phyloP scores from a whole-genome alignment of 2,329 filamentous ascomycete species.

The Arthrinium phaeospermum region DNA sequence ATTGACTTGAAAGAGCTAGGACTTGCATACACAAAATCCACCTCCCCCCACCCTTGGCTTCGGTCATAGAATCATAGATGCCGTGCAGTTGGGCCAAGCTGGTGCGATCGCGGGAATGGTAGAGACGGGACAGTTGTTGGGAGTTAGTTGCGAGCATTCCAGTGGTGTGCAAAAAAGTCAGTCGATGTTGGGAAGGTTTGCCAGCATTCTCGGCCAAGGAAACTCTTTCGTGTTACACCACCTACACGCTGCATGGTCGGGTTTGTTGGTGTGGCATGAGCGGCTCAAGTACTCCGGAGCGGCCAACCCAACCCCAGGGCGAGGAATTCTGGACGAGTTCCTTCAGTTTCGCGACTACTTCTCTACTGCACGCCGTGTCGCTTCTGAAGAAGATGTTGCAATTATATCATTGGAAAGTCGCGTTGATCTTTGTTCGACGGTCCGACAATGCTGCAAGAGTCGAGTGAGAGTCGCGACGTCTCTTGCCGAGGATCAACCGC shows the following conservation, averaged over 20 bases:
- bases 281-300: background rate
- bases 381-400: background rate
- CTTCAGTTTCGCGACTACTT: background rate
- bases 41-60: background rate
- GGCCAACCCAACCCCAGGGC: background rate
- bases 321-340: background rate
- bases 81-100: background rate
- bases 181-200: conserved; percentile 10
- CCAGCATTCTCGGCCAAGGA: conserved; percentile 2
- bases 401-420: background rate
- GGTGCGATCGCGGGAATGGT: background rate
- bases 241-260: background rate
- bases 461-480: background rate
- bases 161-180: background rate
- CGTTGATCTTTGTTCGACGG: background rate
- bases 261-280: background rate
- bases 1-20: background rate
- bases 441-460: background rate
- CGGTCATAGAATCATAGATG: background rate
- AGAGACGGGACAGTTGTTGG: background rate
- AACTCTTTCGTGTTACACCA: background rate
- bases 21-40: background rate
- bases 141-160: conserved; percentile 4
- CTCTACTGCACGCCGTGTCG: background rate
- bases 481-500: background rate